Evolutionary conservation across 257 asterid genomes (phyloP).

Genomic region (Penstemon eatonii): DNA sequence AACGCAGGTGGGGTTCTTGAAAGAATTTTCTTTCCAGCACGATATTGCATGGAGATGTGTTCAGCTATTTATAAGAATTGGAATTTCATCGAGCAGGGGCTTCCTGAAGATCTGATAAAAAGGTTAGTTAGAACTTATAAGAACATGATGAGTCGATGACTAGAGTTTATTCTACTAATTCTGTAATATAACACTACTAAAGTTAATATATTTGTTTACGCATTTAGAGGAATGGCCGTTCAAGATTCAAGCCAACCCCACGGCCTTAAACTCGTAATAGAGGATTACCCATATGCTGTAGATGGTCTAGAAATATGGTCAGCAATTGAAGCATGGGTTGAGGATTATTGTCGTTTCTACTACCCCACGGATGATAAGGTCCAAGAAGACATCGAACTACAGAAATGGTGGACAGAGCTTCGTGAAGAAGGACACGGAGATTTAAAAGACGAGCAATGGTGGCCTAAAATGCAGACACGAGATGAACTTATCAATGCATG

Average conservation of each 20-base stretch:
- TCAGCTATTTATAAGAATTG: conserved; percentile 57
- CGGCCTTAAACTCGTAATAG: conserved; percentile 58
- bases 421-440: conserved; percentile 71
- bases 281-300: conserved; percentile 78
- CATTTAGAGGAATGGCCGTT: conserved; percentile 72
- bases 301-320: conserved; percentile 82
- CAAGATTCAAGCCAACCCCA: conserved; percentile 52
- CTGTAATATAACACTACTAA: background rate
- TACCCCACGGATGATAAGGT: conserved; percentile 45
- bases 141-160: background rate
- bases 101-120: conserved; percentile 74
- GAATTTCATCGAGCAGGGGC: conserved; percentile 83
- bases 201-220: background rate
- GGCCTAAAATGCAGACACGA: conserved; percentile 64
- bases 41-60: conserved; percentile 85
- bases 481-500: conserved; percentile 54
- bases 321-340: conserved; percentile 74
- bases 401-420: conserved; percentile 80
- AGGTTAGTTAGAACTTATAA: conserved; percentile 40
- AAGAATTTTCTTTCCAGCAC: conserved; percentile 70
- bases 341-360: conserved; percentile 53
- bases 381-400: conserved; percentile 58
- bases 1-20: conserved; percentile 85
- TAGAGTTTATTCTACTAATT: background rate
- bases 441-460: conserved; percentile 64